A percentile compares a stretch with the other conserved stretches of the same genome.
These are phyloP conservation scores for Podila horticola DNA, from an alignment of 192 early-diverging fungal species.

Conservation along the genomic window DNA sequence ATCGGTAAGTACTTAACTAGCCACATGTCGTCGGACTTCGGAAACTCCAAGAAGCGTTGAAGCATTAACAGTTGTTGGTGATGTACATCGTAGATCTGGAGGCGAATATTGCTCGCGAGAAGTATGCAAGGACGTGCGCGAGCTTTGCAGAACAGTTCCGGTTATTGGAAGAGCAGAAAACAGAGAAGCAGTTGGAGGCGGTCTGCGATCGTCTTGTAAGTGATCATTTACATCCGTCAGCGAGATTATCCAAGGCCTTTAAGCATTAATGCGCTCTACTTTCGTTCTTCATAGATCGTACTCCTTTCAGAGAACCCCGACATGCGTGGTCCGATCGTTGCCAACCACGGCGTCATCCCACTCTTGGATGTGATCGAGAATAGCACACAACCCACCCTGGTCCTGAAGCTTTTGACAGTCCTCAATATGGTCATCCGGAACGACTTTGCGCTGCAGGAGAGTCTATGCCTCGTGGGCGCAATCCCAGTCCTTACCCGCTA, in stretches of 20 bases:
- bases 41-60: not conserved
- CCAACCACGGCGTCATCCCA: constrained; percentile 58
- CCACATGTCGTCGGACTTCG: not conserved
- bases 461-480: constrained; percentile 64
- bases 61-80: not conserved
- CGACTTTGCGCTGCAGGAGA: constrained; percentile 58
- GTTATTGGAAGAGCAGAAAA: constrained; percentile 26
- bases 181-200: constrained; percentile 26
- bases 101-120: constrained; percentile 58
- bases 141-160: constrained; percentile 46
- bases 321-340: constrained; percentile 54
- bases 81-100: constrained; percentile 47
- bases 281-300: constrained; percentile 14
- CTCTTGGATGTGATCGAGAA: constrained; percentile 58
- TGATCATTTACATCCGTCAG: not conserved
- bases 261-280: not conserved
- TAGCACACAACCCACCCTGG: constrained; percentile 31
- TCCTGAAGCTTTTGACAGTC: constrained; percentile 44
- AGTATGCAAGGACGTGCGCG: constrained; percentile 47
- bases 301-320: constrained; percentile 53
- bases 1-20: constrained; percentile 38
- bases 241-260: not conserved
- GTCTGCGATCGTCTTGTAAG: constrained; percentile 43
- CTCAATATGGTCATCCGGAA: constrained; percentile 54
- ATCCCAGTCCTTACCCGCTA: constrained; percentile 60